These are phyloP conservation scores for Erythrobasidium yunnanense DNA, from an alignment of 768 basidiomycete species.

Conservation along the genomic window DNA sequence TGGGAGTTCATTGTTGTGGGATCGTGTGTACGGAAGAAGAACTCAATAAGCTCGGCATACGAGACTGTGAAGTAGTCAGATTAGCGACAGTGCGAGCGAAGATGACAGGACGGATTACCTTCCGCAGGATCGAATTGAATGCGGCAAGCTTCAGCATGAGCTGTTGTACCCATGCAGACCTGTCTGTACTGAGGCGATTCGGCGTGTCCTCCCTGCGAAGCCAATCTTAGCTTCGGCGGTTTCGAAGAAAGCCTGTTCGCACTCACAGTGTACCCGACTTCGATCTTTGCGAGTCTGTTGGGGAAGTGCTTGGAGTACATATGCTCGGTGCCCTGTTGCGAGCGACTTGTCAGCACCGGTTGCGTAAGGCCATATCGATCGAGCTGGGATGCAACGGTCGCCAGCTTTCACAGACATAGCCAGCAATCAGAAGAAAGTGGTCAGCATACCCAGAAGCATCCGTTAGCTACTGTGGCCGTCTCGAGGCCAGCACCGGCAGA, in stretches of 20 bases:
- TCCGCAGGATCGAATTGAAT: conserved; percentile 54
- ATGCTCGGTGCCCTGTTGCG: conserved; percentile 74
- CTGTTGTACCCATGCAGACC: conserved; percentile 70
- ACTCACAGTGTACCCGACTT: conserved; percentile 59
- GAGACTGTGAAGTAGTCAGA: conserved; percentile 58
- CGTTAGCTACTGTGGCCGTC: conserved; percentile 20
- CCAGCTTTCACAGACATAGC: background rate
- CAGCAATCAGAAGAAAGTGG: background rate
- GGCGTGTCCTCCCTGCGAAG: conserved; percentile 28
- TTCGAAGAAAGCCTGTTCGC: background rate
- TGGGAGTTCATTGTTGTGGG: conserved; percentile 63
- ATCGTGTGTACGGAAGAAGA: conserved; percentile 60
- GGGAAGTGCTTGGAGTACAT: conserved; percentile 72
- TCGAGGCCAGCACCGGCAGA: background rate
- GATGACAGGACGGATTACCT: background rate
- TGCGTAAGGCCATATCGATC: background rate
- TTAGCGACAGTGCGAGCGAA: background rate
- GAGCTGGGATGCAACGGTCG: background rate
- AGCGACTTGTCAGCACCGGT: too few species aligned
- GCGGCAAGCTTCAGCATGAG: conserved; percentile 76
- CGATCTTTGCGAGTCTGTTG: conserved; percentile 60
- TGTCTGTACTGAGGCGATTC: conserved; percentile 53
- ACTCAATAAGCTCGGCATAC: conserved; percentile 67
- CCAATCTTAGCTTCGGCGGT: background rate
- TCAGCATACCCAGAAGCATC: background rate